Percentiles rank a stretch among this genome's conserved stretches.
Evolutionary conservation across 306 rosid genomes (phyloP).

Genomic region (Glycine tomentella): DNA sequence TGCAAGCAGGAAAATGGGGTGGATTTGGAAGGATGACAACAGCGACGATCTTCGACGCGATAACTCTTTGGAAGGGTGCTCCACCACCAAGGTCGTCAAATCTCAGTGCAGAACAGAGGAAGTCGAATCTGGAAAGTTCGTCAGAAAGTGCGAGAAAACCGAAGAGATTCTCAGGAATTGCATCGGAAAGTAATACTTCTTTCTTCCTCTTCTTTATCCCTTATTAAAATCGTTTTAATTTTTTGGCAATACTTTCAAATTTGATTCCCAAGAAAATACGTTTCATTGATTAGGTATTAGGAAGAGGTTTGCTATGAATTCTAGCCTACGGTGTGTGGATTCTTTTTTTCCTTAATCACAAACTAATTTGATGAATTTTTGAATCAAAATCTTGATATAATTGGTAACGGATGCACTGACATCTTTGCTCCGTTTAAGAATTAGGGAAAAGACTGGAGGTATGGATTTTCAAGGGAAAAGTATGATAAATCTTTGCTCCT

Average conservation of each 20-base stretch:
- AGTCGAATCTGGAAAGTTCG: conserved; percentile 81
- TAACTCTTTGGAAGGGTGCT: conserved; percentile 48
- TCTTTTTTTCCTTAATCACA: neutral
- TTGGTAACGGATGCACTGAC: neutral
- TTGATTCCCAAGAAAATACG: neutral
- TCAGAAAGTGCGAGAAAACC: conserved; percentile 84
- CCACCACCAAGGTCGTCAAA: conserved; percentile 67
- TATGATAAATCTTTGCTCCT: neutral
- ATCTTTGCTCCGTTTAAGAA: too few relatives aligned
- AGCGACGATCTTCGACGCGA: conserved; percentile 2
- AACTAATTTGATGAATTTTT: conserved; percentile 5
- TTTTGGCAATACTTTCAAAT: neutral
- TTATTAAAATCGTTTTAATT: neutral
- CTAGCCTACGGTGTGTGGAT: neutral
- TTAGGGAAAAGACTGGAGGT: conserved; percentile 18
- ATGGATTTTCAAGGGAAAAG: neutral
- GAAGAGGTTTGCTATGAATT: neutral
- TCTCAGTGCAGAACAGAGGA: conserved; percentile 84
- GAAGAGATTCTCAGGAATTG: conserved; percentile 79
- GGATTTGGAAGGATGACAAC: conserved; percentile 76
- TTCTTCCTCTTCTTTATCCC: neutral
- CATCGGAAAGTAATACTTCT: conserved; percentile 62
- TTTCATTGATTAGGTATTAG: conserved; percentile 21
- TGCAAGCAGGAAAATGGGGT: conserved; percentile 60
- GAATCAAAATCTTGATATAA: neutral